Evolutionary conservation across 1,284 basidiomycete genomes (phyloP).

Genomic region (Apiotrichum veenhuisii): DNA sequence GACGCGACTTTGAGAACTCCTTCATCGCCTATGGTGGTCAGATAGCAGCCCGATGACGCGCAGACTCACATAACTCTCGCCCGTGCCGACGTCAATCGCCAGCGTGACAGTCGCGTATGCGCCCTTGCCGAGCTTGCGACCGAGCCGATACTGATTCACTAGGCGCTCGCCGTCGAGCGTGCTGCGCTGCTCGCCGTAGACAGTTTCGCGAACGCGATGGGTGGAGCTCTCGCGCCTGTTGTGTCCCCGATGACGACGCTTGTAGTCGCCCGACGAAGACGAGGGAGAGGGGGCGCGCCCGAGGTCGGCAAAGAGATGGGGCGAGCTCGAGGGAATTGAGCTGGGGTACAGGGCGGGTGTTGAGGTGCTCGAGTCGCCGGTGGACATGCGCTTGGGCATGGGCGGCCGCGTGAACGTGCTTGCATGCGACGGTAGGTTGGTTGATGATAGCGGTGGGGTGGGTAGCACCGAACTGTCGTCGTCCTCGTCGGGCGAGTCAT

Average conservation of each 20-base stretch:
- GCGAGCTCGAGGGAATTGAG: slow-evolving; percentile 3
- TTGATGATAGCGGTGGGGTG: slow-evolving; percentile 8
- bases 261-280: background rate
- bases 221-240: slow-evolving; percentile 40
- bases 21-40: slow-evolving; percentile 43
- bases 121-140: slow-evolving; percentile 46
- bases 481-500: slow-evolving; percentile 26
- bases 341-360: slow-evolving; percentile 4
- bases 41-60: background rate
- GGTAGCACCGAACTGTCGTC: slow-evolving; percentile 3
- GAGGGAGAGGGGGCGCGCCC: slow-evolving; percentile 8
- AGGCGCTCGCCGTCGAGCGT: slow-evolving; percentile 43
- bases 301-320: background rate
- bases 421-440: slow-evolving; percentile 11
- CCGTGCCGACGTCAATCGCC: slow-evolving; percentile 47
- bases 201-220: slow-evolving; percentile 47
- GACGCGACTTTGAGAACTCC: slow-evolving; percentile 50
- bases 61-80: slow-evolving; percentile 43
- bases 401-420: background rate
- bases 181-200: slow-evolving; percentile 37
- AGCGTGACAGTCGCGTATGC: slow-evolving; percentile 49
- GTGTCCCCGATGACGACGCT: background rate
- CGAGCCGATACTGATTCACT: slow-evolving; percentile 50
- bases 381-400: slow-evolving; percentile 3
- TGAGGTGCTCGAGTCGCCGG: background rate